Conservation (phyloP, 2,329 filamentous ascomycete species). For the Pseudohalonectria lignicola region DNA sequence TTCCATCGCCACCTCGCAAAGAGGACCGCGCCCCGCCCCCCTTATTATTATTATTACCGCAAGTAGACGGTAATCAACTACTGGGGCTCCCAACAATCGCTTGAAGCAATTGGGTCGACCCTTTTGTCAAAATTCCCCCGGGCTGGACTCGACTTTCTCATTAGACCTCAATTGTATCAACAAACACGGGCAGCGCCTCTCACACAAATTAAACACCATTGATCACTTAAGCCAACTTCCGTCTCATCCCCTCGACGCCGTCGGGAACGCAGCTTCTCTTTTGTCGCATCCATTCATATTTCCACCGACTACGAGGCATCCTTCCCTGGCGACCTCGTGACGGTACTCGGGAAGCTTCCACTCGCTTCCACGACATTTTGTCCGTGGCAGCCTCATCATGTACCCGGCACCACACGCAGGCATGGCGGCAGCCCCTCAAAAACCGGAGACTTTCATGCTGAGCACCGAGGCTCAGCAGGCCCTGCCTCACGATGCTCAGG, state of each 20-base stretch:
- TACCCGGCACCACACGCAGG: conserved; percentile 64
- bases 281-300: no score
- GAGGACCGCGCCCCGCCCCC: conserved; percentile 5
- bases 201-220: no score
- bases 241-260: no score
- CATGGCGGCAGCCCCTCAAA: conserved; percentile 70
- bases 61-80: conserved; percentile 13
- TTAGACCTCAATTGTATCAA: conserved; percentile 54
- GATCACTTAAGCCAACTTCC: no score
- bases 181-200: conserved; percentile 62
- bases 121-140: conserved; percentile 14
- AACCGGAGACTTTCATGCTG: conserved; percentile 97
- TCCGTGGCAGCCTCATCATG: conserved; percentile 50
- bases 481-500: conserved; percentile 89
- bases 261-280: no score
- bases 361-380: no score
- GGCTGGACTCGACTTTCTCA: conserved; percentile 19
- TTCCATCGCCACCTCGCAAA: conserved; percentile 3
- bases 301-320: no score
- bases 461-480: conserved; percentile 95
- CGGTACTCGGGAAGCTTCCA: no score
- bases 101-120: conserved; percentile 15
- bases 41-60: conserved; percentile 6
- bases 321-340: no score
- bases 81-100: conserved; percentile 12